Conservation (phyloP, 192 early-diverging fungal genomes). For the Mortierella alpina region DNA sequence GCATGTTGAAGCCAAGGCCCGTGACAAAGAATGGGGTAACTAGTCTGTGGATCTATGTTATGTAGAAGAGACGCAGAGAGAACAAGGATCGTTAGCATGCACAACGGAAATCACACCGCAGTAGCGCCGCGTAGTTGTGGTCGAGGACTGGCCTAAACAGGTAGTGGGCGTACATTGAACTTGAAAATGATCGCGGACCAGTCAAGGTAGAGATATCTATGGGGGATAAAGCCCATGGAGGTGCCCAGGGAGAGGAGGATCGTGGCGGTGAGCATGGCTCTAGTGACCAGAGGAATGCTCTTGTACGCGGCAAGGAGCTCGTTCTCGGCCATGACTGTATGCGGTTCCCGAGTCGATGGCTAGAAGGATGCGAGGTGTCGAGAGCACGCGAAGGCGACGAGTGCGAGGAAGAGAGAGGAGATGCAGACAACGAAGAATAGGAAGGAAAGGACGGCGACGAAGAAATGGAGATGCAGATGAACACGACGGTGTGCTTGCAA, state of each 20-base stretch:
- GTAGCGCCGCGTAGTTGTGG: not conserved
- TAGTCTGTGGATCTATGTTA: constrained; percentile 77
- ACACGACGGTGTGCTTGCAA: no score
- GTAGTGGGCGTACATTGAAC: constrained; percentile 64
- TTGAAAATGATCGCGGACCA: constrained; percentile 64
- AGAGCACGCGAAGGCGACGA: not conserved
- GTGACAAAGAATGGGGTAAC: constrained; percentile 74
- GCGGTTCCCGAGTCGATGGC: not conserved
- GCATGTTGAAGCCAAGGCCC: constrained; percentile 63
- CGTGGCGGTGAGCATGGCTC: constrained; percentile 62
- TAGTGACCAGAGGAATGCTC: constrained; percentile 70
- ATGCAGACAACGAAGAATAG: not conserved
- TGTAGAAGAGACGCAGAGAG: not conserved
- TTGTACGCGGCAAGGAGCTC: constrained; percentile 63
- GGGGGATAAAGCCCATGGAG: constrained; percentile 52
- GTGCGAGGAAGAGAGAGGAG: not conserved
- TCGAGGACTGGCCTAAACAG: not conserved
- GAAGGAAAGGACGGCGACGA: not conserved
- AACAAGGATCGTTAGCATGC: not conserved
- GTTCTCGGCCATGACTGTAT: constrained; percentile 54
- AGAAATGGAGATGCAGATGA: not conserved
- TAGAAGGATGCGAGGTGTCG: not conserved
- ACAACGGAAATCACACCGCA: not conserved
- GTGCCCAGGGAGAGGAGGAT: constrained; percentile 58
- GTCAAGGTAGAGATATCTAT: constrained; percentile 58